A percentile compares a stretch with the other conserved stretches of the same genome.
Evolutionary conservation across 2,329 filamentous ascomycete genomes (phyloP).

Genomic region (Apiospora pterosperma): DNA sequence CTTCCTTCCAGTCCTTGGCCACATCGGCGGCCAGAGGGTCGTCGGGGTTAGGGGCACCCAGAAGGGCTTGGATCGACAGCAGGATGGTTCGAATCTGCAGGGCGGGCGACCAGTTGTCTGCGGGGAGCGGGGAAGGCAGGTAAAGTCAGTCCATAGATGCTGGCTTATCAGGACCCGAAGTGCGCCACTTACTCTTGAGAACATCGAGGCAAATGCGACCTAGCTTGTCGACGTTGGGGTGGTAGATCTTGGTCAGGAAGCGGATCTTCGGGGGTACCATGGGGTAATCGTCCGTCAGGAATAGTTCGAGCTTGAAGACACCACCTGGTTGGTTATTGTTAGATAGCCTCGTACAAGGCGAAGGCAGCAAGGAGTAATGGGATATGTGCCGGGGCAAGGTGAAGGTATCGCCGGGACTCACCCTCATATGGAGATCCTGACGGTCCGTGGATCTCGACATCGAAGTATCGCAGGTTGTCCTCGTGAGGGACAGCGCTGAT

Average conservation of each 20-base stretch:
- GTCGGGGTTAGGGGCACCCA: constrained; percentile 95
- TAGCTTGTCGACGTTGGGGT: constrained; percentile 97
- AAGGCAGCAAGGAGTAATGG: not conserved
- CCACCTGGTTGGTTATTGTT: constrained; percentile 49
- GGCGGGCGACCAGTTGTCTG: constrained; percentile 98
- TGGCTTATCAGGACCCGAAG: not conserved
- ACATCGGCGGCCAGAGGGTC: constrained; percentile 98
- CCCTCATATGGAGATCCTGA: constrained; percentile 93
- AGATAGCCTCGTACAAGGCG: not conserved
- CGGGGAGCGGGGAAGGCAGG: constrained; percentile 6
- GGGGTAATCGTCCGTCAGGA: constrained; percentile 96
- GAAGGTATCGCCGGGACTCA: constrained; percentile 34
- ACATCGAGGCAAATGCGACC: constrained; percentile 97
- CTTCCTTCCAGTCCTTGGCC: constrained; percentile 96
- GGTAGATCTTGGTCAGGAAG: constrained; percentile 98
- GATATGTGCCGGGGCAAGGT: not conserved
- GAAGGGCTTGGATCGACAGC: constrained; percentile 94
- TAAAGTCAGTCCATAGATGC: not conserved
- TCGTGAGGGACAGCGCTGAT: constrained; percentile 96
- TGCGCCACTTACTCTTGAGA: constrained; percentile 71
- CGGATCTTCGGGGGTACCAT: constrained; percentile 99
- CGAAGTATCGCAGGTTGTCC: constrained; percentile 96
- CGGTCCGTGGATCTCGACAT: constrained; percentile 93
- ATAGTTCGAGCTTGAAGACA: constrained; percentile 94
- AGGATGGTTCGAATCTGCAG: constrained; percentile 97